phyloP scores from a whole-genome alignment of 1,284 basidiomycete species.

The Kalmanozyma brasiliensis region DNA sequence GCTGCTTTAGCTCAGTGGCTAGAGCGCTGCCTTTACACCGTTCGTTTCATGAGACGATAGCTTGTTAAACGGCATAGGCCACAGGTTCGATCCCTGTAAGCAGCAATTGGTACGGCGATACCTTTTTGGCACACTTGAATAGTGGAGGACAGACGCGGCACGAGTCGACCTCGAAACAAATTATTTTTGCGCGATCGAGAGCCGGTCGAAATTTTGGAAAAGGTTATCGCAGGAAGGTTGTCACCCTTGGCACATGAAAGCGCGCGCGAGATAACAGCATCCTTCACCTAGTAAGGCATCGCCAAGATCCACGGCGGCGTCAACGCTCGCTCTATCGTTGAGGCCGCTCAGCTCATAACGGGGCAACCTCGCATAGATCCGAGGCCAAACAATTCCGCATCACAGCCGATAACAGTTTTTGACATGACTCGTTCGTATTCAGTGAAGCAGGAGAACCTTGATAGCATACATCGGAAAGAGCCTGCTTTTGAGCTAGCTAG shows the following conservation, averaged over 20 bases:
- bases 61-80: constrained; percentile 27
- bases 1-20: constrained; percentile 36
- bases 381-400: no score
- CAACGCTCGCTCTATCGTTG: no score
- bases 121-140: background rate
- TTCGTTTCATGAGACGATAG: constrained; percentile 1
- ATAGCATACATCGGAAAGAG: background rate
- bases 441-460: background rate
- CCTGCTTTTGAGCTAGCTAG: constrained; percentile 4
- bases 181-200: background rate
- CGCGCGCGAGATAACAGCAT: no score
- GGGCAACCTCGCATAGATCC: no score
- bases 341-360: no score
- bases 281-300: no score
- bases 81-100: constrained; percentile 48
- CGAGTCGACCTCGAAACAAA: no score
- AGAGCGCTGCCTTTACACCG: constrained; percentile 25
- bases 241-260: no score
- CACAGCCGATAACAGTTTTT: background rate
- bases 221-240: no score
- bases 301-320: no score
- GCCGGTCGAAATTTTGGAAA: no score
- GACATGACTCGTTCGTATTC: constrained; percentile 10
- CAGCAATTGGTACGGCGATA: constrained; percentile 21
- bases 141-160: no score